Percentiles rank a stretch among this genome's conserved stretches.
Conservation (phyloP, 2,329 filamentous ascomycete species). For the Verticillium nonalfalfae region DNA sequence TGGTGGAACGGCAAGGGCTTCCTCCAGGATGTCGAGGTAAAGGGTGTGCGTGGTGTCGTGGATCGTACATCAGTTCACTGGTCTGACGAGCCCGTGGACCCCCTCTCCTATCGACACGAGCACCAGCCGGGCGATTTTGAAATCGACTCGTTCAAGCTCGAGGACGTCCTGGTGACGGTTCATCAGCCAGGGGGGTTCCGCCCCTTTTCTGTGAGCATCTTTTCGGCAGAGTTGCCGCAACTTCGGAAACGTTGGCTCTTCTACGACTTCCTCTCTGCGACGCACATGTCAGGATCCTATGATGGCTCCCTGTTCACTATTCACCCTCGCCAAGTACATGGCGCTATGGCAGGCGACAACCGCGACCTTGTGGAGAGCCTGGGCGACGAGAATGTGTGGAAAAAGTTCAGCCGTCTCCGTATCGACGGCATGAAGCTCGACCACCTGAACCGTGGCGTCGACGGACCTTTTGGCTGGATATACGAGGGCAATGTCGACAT, state of each 20-base stretch:
- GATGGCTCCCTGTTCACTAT: conserved; percentile 97
- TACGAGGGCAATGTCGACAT: conserved; percentile 96
- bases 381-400: conserved; percentile 71
- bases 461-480: conserved; percentile 96
- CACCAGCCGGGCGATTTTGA: conserved; percentile 93
- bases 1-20: conserved; percentile 98
- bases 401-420: conserved; percentile 87
- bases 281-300: conserved; percentile 91
- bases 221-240: conserved; percentile 88
- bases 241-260: conserved; percentile 95
- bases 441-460: conserved; percentile 87
- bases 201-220: conserved; percentile 94
- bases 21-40: conserved; percentile 86
- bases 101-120: conserved; percentile 79
- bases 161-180: conserved; percentile 85
- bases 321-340: conserved; percentile 85
- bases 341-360: conserved; percentile 60
- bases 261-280: conserved; percentile 93
- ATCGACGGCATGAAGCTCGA: conserved; percentile 94
- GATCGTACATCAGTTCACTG: conserved; percentile 81
- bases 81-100: conserved; percentile 64
- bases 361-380: conserved; percentile 50
- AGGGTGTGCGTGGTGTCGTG: conserved; percentile 85
- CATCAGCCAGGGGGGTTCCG: conserved; percentile 87
- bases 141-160: conserved; percentile 92